Percentiles rank a stretch among this genome's conserved stretches.
These are phyloP conservation scores for Trichoderma sp. DNA, from an alignment of 2,329 filamentous ascomycete genomes.

Conservation along the genomic window DNA sequence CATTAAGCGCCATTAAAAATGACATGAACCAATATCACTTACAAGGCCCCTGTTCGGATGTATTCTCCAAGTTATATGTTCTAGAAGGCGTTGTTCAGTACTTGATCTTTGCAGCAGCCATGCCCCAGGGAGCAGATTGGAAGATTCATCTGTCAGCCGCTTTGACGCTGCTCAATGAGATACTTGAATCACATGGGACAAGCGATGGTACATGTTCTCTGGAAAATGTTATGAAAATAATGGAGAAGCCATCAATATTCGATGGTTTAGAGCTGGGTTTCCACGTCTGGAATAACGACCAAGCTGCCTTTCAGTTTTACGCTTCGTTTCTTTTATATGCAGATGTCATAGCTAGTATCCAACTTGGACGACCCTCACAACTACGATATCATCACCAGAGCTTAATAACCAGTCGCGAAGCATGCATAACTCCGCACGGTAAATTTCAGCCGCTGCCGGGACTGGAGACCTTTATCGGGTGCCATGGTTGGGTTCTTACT, in stretches of 20 bases:
- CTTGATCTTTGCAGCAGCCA: constrained; percentile 49
- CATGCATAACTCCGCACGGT: not conserved
- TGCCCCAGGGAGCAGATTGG: constrained; percentile 43
- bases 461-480: not conserved
- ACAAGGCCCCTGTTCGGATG: constrained; percentile 25
- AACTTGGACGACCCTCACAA: not conserved
- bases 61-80: constrained; percentile 32
- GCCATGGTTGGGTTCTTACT: constrained; percentile 10
- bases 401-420: not conserved
- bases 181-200: not conserved
- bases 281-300: constrained; percentile 42
- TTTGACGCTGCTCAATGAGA: constrained; percentile 9
- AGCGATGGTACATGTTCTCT: not conserved
- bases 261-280: not conserved
- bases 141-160: constrained; percentile 10
- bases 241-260: constrained; percentile 10
- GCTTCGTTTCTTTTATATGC: constrained; percentile 40
- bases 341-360: constrained; percentile 29
- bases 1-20: constrained; percentile 4
- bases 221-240: not conserved
- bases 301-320: constrained; percentile 45
- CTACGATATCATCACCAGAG: not conserved
- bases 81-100: constrained; percentile 50
- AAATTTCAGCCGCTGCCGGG: not conserved
- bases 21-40: not conserved